Evolutionary conservation across 257 asterid genomes (phyloP).

Genomic region (Solanum gandarillasii): DNA sequence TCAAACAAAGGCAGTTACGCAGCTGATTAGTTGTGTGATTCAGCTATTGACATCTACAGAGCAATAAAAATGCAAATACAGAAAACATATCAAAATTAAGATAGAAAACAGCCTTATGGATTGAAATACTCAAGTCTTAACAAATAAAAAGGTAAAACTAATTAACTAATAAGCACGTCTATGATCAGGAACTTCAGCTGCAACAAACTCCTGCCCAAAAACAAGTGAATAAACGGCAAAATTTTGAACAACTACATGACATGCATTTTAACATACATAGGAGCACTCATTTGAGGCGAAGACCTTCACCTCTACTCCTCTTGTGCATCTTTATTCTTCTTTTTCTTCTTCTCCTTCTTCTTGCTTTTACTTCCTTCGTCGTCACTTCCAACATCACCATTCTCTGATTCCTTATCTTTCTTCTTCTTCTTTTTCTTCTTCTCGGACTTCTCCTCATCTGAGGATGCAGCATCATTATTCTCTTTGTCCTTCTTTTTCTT

Average conservation of each 20-base stretch:
- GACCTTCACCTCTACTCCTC: constrained; percentile 14
- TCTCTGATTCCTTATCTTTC: constrained; percentile 26
- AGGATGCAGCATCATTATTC: constrained; percentile 17
- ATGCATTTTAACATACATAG: constrained; percentile 10
- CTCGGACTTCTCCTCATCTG: constrained; percentile 54
- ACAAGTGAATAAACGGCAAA: not conserved
- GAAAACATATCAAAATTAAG: not conserved
- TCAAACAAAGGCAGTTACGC: not conserved
- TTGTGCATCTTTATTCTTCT: constrained; percentile 59
- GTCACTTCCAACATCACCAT: constrained; percentile 33
- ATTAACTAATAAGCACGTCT: not conserved
- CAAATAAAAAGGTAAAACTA: not conserved
- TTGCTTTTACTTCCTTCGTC: constrained; percentile 31
- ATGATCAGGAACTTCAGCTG: not conserved
- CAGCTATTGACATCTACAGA: not conserved
- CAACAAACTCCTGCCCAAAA: not conserved
- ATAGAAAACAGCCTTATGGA: not conserved
- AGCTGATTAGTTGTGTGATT: not conserved
- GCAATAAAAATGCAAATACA: not conserved
- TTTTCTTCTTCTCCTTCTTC: constrained; percentile 67
- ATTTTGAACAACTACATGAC: constrained; percentile 3
- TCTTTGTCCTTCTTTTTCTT: constrained; percentile 30
- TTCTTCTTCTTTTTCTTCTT: constrained; percentile 42
- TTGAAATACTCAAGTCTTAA: not conserved
- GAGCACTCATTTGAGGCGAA: not conserved